Evolutionary conservation across 495 filamentous ascomycete species (phyloP), one percentile per base, ranked within the genome.

Genomic region (Podospora appendiculata): DNA sequence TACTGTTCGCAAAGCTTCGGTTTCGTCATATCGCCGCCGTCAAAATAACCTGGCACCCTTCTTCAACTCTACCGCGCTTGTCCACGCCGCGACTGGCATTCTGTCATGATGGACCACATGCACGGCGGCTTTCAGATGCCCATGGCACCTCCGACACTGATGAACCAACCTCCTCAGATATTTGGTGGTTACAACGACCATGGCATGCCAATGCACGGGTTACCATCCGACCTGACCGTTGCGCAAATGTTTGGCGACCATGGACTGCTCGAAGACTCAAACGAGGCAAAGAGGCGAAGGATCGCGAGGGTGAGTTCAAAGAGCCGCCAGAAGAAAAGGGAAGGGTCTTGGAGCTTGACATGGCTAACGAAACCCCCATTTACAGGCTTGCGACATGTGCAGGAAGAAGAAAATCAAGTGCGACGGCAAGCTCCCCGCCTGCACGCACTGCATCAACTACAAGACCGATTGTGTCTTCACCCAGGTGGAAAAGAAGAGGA

Each of bases 381-480:
- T 52, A 39, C 66, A 92, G 88, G 93, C 93, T 47, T 98, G 93
- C 75, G 93, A 98, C 65, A 95, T 96, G 92, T 98, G 93, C 64
- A 82, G 93, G 56, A 96, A 96, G 73, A 98, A 97, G 77, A 98
- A 98, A 79, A 97, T 98, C 64, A 97, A 97, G 71, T 98, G 93
- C 70, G 94, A 98, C 64, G 93, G 93, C 47, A 95, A 94, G 70
- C 83, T 93, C 67, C 93, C 94, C 39, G 82, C 89, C 52, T 98
- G 93, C 70, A 90, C 89, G 13, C 94, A 98, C 69, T 98, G 93
- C 66, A 85, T 85, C 64, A 97, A 98, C 68, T 96, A 97, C 76
- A 96, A 96, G 76, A 95, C 90, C 8, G 91, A 96, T 59, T 98
- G 93, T 63, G 81, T 97, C 50, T 98, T 96, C 63, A 97, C 93